phyloP scores from a whole-genome alignment of 177 flowering plant species.

The Vitis hybrid region DNA sequence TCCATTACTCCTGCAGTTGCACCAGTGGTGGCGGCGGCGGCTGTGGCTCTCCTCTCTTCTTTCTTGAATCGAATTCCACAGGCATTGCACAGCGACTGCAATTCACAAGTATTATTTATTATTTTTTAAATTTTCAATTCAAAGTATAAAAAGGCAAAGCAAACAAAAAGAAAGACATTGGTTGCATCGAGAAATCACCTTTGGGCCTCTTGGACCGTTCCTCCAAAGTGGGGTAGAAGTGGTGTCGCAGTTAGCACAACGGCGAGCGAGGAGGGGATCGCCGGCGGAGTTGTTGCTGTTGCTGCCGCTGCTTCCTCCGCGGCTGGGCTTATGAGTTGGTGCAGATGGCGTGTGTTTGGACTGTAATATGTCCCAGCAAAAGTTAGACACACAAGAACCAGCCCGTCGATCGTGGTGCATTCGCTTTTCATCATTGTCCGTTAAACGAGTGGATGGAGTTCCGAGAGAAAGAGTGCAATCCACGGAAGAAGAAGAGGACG shows the following conservation, averaged over 20 bases:
- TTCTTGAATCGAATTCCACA: conserved; percentile 98
- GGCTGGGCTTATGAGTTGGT: conserved; percentile 21
- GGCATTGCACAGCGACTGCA: conserved; percentile 97
- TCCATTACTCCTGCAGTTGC: conserved; percentile 24
- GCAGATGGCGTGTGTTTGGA: conserved; percentile 24
- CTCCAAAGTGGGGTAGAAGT: conserved; percentile 99
- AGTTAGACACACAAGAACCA: conserved; percentile 40
- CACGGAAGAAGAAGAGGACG: conserved; percentile 50
- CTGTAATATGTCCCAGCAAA: conserved; percentile 72
- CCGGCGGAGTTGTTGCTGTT: conserved; percentile 19
- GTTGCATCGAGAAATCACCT: conserved; percentile 41
- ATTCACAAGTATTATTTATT: not conserved
- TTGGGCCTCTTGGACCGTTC: conserved; percentile 97
- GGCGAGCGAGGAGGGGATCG: conserved; percentile 74
- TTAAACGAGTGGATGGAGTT: conserved; percentile 83
- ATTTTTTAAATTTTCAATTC: not conserved
- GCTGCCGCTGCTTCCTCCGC: conserved; percentile 18
- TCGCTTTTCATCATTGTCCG: conserved; percentile 17
- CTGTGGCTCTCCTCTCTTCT: conserved; percentile 83
- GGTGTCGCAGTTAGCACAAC: conserved; percentile 98
- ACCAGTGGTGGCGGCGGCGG: conserved; percentile 29
- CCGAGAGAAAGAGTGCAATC: conserved; percentile 98
- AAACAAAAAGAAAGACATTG: conserved; percentile 4
- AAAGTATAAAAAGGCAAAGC: not conserved
- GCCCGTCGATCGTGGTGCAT: conserved; percentile 21